Percentiles rank a stretch among this genome's conserved stretches.
phyloP scores from a whole-genome alignment of 768 basidiomycete species.

The Xerocomellus chrysenteron region DNA sequence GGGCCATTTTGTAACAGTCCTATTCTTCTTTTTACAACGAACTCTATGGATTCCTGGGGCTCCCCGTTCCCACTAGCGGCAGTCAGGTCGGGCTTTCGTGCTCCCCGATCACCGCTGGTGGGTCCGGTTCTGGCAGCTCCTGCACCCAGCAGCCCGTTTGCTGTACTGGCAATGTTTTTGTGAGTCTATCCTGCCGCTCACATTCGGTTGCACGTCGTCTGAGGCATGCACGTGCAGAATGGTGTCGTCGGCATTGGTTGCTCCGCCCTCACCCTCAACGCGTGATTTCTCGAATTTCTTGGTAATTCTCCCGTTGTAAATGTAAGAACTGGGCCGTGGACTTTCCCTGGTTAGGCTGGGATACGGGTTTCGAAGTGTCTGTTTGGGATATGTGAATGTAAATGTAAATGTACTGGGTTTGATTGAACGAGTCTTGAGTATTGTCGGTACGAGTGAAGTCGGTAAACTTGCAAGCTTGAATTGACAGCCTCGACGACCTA shows the following conservation, averaged over 20 bases:
- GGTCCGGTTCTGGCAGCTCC: not conserved
- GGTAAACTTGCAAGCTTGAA: not conserved
- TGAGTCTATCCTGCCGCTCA: not conserved
- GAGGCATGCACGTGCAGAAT: not conserved
- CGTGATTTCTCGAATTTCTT: not conserved
- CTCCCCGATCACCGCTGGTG: not conserved
- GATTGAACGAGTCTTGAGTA: not conserved
- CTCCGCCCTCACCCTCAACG: not conserved
- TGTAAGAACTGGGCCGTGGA: not conserved
- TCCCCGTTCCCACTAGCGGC: not conserved
- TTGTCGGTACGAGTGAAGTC: not conserved
- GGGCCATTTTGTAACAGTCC: not conserved
- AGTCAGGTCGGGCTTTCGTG: conserved; percentile 1
- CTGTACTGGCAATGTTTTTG: conserved; percentile 1
- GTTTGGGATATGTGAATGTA: not conserved
- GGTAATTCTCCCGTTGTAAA: not conserved
- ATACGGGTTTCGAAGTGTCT: not conserved
- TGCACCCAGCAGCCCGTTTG: not conserved
- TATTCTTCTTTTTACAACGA: not conserved
- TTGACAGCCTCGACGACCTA: not conserved
- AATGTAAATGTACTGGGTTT: not conserved
- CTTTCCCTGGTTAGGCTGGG: not conserved
- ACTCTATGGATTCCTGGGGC: not conserved
- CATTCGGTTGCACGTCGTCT: not conserved
- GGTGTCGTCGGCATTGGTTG: conserved; percentile 1